phyloP scores from a whole-genome alignment of 257 asterid genomes.

The Solanum chaucha region DNA sequence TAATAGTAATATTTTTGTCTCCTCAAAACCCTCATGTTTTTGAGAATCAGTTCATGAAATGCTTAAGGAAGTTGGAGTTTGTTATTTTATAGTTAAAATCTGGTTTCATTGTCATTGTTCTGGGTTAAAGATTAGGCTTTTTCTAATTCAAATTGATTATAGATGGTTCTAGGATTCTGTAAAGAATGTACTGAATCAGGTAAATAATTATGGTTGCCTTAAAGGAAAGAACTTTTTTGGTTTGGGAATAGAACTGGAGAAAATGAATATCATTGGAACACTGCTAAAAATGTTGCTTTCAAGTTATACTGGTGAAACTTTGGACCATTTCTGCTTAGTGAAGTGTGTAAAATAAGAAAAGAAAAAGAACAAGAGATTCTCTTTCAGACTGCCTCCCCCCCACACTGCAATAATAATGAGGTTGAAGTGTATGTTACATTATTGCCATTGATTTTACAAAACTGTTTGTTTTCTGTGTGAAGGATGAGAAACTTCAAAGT shows the following conservation, averaged over 20 bases:
- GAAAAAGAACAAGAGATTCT: neutral
- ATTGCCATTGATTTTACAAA: neutral
- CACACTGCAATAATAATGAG: neutral
- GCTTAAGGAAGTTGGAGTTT: neutral
- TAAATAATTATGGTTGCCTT: neutral
- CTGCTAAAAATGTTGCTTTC: neutral
- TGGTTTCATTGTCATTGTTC: neutral
- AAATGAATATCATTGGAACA: neutral
- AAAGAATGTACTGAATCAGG: neutral
- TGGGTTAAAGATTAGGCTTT: neutral
- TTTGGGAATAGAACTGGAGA: neutral
- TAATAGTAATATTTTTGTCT: neutral
- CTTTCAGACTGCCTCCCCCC: neutral
- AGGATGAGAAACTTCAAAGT: conserved; percentile 37
- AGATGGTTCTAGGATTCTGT: neutral
- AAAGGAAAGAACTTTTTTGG: neutral
- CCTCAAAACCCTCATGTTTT: neutral
- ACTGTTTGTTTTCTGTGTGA: conserved; percentile 8
- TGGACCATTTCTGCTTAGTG: neutral
- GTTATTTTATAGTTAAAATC: neutral
- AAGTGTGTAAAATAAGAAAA: neutral
- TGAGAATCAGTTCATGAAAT: neutral
- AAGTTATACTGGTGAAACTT: neutral
- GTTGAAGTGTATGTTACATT: neutral
- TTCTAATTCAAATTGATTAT: neutral